A percentile compares a stretch with the other conserved stretches of the same genome.
These are phyloP conservation scores for Nissolia schottii DNA, from an alignment of 306 rosid genomes.

Conservation along the genomic window DNA sequence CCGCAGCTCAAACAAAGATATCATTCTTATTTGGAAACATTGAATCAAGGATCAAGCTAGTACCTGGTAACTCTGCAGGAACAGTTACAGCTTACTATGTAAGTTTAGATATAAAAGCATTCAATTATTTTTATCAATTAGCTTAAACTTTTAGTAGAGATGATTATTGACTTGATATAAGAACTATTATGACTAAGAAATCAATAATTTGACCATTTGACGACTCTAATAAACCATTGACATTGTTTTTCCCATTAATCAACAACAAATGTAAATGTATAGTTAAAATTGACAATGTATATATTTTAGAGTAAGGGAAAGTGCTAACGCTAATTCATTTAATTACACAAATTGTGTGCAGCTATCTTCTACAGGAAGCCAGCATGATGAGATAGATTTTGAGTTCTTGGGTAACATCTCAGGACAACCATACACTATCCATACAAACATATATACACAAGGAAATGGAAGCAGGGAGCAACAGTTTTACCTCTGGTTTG, in stretches of 20 bases:
- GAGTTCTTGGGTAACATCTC: conserved; percentile 83
- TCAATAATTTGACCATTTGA: too few species aligned
- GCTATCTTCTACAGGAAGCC: conserved; percentile 67
- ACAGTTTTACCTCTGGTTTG: conserved; percentile 84
- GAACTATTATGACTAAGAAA: too few species aligned
- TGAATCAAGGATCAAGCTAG: conserved; percentile 64
- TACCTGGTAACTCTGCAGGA: conserved; percentile 79
- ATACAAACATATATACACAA: conserved; percentile 60
- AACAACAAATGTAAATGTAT: too few species aligned
- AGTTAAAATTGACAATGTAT: not conserved
- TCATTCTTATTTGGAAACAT: conserved; percentile 66
- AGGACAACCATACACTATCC: conserved; percentile 78
- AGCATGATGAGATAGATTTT: conserved; percentile 86
- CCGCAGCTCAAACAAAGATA: conserved; percentile 71
- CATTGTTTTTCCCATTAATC: too few species aligned
- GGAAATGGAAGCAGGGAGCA: conserved; percentile 85
- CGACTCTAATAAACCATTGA: too few species aligned
- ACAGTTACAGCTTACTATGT: conserved; percentile 78
- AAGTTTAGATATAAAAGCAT: conserved; percentile 23
- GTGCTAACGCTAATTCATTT: conserved; percentile 10
- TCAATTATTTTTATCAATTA: too few species aligned
- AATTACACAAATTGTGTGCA: conserved; percentile 26
- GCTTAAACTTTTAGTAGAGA: too few species aligned
- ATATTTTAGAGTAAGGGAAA: not conserved
- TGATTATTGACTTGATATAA: too few species aligned